phyloP scores from a whole-genome alignment of 257 asterid species.

The Nicotiana sylvestris region DNA sequence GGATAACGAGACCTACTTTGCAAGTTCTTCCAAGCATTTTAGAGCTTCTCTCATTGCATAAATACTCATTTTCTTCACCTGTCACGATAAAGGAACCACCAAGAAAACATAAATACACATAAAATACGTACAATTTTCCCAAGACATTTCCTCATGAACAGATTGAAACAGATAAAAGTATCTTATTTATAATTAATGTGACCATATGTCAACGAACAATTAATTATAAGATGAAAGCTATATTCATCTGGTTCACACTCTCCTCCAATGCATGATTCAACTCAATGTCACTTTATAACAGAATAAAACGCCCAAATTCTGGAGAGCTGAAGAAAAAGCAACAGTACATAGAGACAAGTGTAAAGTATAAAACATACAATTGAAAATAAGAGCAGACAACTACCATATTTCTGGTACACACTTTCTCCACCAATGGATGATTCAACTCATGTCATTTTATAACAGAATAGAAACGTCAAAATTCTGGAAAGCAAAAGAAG shows the following conservation, averaged over 20 bases:
- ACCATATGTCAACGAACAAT: neutral
- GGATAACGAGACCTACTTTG: neutral
- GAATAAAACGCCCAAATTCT: neutral
- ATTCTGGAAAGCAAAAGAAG: neutral
- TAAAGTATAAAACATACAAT: too few relatives aligned
- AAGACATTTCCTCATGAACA: neutral
- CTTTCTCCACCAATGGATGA: neutral
- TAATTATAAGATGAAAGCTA: neutral
- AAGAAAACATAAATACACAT: neutral
- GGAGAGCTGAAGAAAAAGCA: too few relatives aligned
- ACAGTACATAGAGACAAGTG: too few relatives aligned
- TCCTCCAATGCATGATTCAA: neutral
- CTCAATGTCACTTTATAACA: neutral
- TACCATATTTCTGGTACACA: neutral
- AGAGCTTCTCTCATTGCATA: conserved; percentile 46
- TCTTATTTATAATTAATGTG: neutral
- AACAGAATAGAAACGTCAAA: neutral
- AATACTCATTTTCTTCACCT: conserved; percentile 75
- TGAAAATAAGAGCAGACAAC: too few relatives aligned
- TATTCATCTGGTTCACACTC: neutral
- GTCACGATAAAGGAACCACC: conserved; percentile 11
- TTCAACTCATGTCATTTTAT: neutral
- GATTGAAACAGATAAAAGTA: neutral
- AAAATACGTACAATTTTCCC: neutral
- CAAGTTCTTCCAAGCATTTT: conserved; percentile 19